A percentile compares a stretch with the other conserved stretches of the same genome.
Evolutionary conservation across 805 yeast species (phyloP).

Genomic region (Candida alai): DNA sequence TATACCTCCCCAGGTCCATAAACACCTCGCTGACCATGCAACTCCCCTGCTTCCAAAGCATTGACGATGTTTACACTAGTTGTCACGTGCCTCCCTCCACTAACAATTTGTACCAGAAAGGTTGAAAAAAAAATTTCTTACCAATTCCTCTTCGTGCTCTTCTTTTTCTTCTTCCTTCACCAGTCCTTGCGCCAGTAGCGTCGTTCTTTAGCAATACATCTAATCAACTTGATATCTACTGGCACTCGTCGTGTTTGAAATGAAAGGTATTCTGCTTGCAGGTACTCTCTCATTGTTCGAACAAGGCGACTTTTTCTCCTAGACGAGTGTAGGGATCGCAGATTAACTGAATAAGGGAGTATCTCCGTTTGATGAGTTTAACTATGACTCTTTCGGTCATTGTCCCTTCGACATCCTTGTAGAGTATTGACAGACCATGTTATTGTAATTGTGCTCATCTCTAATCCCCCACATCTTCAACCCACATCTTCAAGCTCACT

Average conservation of each 20-base stretch:
- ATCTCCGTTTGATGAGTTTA: conserved; percentile 49
- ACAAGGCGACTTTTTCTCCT: conserved; percentile 2
- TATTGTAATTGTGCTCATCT: no score
- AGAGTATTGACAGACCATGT: no score
- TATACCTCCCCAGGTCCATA: no score
- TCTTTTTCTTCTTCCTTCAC: conserved; percentile 5
- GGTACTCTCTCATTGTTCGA: conserved; percentile 6
- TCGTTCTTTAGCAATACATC: conserved; percentile 13
- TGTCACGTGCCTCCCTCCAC: no score
- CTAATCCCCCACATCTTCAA: no score
- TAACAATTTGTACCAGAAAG: no score
- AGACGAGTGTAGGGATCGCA: conserved; percentile 9
- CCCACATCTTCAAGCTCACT: no score
- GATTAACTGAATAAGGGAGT: conserved; percentile 33
- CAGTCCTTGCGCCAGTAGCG: conserved; percentile 17
- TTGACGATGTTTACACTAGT: no score
- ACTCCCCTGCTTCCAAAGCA: no score
- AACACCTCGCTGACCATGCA: no score
- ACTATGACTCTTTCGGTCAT: conserved; percentile 49
- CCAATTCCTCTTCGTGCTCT: background rate
- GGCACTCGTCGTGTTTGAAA: conserved; percentile 7
- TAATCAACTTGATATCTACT: conserved; percentile 19
- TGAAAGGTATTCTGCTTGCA: conserved; percentile 8
- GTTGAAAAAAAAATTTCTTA: conserved; percentile 1
- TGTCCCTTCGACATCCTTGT: conserved; percentile 45